Evolutionary conservation across 169 alveolate genomes (phyloP), one percentile per base, ranked within the genome.

Genomic region (Plasmodium billcollinsi): DNA sequence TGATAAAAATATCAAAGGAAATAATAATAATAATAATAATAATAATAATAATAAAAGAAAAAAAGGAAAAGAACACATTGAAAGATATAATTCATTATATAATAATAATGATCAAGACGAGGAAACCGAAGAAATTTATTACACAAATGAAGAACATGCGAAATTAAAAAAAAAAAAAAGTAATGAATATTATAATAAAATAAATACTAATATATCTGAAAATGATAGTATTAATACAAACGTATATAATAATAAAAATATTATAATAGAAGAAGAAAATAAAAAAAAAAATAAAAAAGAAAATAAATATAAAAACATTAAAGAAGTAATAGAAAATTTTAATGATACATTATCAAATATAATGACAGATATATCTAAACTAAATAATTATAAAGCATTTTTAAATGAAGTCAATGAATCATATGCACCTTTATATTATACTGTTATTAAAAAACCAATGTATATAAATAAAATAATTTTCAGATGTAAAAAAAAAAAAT

Each of bases 371-470:
- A 70, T 83, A 18, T 58, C 91, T 43, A 24, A 67, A n/a, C 67
- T 69, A 45, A 7, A 43, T 29, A 69, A 71, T 26, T 83, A 83
- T 52, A 83, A 83, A 83, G 74, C 91, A 12, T 83, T 83, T 72
- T 72, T 83, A 70, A 83, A 83, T 72, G 86, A 83, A 83, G 91
- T 83, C 4, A 83, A 83, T 26, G 91, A 83, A 83, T 69, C 74
- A 6, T 83, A 83, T 61, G 91, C 91, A 49, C 91, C 91, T 21
- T 56, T 83, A 74, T 83, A 83, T 62, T 83, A 83, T 73, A 83
- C 70, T 43, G 80, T 83, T 39, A 63, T 83, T 54, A 61, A 83
- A 43, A 83, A 83, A 8, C 91, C 91, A 33, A 83, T 83, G 91
- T 83, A 83, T 54, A 83, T 83, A 70, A 83, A 83, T 45, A 67